Base-by-base conservation (phyloP, 495 filamentous ascomycete genomes). In the Bryoglossum gracile region DNA sequence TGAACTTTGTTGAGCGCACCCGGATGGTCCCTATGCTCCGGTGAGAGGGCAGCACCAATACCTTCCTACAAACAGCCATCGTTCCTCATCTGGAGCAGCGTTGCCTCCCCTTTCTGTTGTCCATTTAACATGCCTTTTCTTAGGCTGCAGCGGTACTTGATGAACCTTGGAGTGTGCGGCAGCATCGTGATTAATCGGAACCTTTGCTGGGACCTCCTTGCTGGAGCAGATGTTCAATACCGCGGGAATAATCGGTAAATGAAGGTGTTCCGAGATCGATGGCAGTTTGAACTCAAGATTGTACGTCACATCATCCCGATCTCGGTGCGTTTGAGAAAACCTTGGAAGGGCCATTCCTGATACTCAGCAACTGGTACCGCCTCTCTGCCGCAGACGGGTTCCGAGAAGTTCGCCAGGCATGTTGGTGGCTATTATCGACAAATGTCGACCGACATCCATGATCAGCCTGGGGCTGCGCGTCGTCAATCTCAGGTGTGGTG, bases 331-430 rank as follows among this genome's bases (percentile, higher is more conserved):
- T 53, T 56, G 43, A 56, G 37, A 25, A 53, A 48, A 30, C 49
- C 43, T 49, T 53, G 43, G 23, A 56, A 49, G 25, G 49, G 49
- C 48, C 43, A 53, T 34, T 56, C 53, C 30, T 45, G 43, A 39
- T 56, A 56, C 48, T 56, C 46, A 23, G 46, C 46, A 43, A 45
- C 34, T 45, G 39, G 46, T 50, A 22, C 16, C 38, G 42, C 23
- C 18, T 39, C 35, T 46, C 5, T 46, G 42, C 24, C 10, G 36
- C 6, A 41, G 53, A 36, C 10, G 48, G 26, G 30, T 35, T 55
- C 13, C 48, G 47, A 51, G 53, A 55, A 32, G 32, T 43, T 42
- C 43, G 53, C 22, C 41, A 35, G 23, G 46, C 23, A 49, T 37
- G 22, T 28, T 43, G 41, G n/a, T 49, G 51, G 1, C n/a, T n/a